Base-by-base conservation (phyloP, 495 filamentous ascomycete genomes). In the Cercophora scortea region DNA sequence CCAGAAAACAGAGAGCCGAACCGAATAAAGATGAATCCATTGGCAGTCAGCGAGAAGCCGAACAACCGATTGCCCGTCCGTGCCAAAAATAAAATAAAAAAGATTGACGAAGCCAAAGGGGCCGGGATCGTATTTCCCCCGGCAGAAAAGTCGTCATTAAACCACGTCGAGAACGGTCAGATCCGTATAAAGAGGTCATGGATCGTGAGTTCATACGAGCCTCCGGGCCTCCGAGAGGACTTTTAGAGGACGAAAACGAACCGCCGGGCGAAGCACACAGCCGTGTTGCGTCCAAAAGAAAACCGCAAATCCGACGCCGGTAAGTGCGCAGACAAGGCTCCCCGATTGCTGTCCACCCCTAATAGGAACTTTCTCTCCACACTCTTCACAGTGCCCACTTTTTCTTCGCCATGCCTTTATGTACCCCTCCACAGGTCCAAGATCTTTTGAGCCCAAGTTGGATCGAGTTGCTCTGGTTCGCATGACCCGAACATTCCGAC, bases 191-290 rank as follows among this genome's bases (percentile, higher is more conserved):
- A 48, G 49, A 39, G 12, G 43, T 53, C 60, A 46, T 57, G 32
- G 59, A 34, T 59, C 56, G 54, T 59, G 53, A 55, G 49, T 41
- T 59, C 56, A 44, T 62, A 39, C 46, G 41, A 16, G 41, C 49
- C 53, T 43, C 45, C 47, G 48, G 44, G 39, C 33, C 49, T n/a
- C 17, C 19, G 45, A 52, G 25, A 54, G 44, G 45, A 49, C 39
- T 34, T 34, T 32, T 34, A 57, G 45, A 56, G 41, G 58, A 54
- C 32, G 34, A 33, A 41, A 8, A 47, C 38, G 15, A 44, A 32
- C 51, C 50, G n/a, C 34, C 19, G 45, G 40, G 38, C 35, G 41
- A 53, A 38, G 10, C 46, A 41, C 49, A 41, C 45, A 43, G 8
- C 42, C 17, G 46, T 16, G 15, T 15, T 15, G 17, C 18, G 17